Evolutionary conservation across 768 basidiomycete genomes (phyloP).

Genomic region (Guyanaporus albipodus): DNA sequence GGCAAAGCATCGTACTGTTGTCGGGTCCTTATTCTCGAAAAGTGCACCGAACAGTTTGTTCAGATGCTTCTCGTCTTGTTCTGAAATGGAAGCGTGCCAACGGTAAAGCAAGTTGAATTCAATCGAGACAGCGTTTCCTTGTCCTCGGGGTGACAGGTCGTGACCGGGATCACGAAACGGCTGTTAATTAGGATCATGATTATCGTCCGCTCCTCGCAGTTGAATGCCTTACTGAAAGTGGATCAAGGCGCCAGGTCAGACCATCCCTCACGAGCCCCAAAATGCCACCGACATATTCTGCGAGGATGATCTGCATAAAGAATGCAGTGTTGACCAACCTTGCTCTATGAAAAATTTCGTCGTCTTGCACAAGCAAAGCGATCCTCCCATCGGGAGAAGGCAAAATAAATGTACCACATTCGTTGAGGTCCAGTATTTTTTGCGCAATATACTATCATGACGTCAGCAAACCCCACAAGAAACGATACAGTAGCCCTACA

Average conservation of each 20-base stretch:
- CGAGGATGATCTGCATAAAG: conserved; percentile 66
- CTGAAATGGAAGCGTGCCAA: conserved; percentile 65
- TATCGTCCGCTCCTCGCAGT: neutral
- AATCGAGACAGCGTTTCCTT: conserved; percentile 72
- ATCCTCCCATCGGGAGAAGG: conserved; percentile 15
- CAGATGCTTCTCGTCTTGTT: conserved; percentile 54
- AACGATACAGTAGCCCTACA: conserved; percentile 35
- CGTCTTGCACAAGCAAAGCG: conserved; percentile 50
- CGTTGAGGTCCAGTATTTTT: conserved; percentile 66
- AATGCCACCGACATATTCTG: conserved; percentile 74
- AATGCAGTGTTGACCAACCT: conserved; percentile 71
- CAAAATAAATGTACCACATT: conserved; percentile 43
- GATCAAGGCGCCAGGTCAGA: conserved; percentile 62
- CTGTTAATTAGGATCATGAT: conserved; percentile 29
- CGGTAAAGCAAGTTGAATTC: conserved; percentile 64
- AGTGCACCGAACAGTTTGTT: conserved; percentile 41
- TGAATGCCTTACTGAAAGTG: conserved; percentile 45
- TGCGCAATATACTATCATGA: conserved; percentile 59
- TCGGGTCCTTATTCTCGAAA: conserved; percentile 41
- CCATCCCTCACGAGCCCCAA: conserved; percentile 66
- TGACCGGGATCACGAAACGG: conserved; percentile 49
- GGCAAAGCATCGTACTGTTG: conserved; percentile 30
- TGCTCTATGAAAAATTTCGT: conserved; percentile 72
- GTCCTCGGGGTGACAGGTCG: conserved; percentile 54
- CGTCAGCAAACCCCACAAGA: conserved; percentile 4